phyloP scores from a whole-genome alignment of 2,329 filamentous ascomycete species.

The Ilyonectria sp. region DNA sequence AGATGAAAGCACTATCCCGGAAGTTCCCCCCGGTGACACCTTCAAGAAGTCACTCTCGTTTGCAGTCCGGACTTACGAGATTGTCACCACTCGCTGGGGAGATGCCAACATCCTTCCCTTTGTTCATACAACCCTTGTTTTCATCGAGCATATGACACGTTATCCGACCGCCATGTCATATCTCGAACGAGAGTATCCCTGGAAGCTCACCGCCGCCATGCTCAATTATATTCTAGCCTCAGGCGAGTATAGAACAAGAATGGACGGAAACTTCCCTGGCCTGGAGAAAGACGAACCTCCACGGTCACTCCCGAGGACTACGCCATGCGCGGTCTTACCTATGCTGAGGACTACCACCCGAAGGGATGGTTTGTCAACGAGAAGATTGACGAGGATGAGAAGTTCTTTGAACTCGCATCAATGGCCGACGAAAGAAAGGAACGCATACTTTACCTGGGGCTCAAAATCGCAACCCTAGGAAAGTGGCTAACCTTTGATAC shows the following conservation, averaged over 20 bases:
- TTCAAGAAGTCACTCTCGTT: constrained; percentile 59
- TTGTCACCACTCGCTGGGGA: constrained; percentile 66
- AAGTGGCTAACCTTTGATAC: constrained; percentile 65
- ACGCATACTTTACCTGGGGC: constrained; percentile 72
- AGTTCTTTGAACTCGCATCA: constrained; percentile 73
- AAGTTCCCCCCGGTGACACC: constrained; percentile 42
- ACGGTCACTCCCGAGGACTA: constrained; percentile 80
- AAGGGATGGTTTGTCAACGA: constrained; percentile 70
- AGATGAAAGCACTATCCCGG: constrained; percentile 42
- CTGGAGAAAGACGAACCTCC: constrained; percentile 59
- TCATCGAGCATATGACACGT: constrained; percentile 64
- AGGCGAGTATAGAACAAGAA: constrained; percentile 49
- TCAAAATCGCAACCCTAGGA: constrained; percentile 58
- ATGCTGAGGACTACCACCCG: constrained; percentile 72
- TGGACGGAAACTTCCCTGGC: constrained; percentile 64
- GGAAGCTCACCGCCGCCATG: constrained; percentile 60
- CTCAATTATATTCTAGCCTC: constrained; percentile 55
- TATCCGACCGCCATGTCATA: constrained; percentile 59
- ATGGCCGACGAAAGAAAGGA: constrained; percentile 70
- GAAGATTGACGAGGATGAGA: constrained; percentile 77
- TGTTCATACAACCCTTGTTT: constrained; percentile 74
- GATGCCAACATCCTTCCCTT: constrained; percentile 75
- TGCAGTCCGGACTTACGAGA: constrained; percentile 59
- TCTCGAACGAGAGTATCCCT: constrained; percentile 65
- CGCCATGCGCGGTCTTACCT: constrained; percentile 74